Percentiles rank a stretch among this genome's conserved stretches.
Evolutionary conservation across 2,329 filamentous ascomycete genomes (phyloP).

Genomic region (Cryphonectria radicalis): DNA sequence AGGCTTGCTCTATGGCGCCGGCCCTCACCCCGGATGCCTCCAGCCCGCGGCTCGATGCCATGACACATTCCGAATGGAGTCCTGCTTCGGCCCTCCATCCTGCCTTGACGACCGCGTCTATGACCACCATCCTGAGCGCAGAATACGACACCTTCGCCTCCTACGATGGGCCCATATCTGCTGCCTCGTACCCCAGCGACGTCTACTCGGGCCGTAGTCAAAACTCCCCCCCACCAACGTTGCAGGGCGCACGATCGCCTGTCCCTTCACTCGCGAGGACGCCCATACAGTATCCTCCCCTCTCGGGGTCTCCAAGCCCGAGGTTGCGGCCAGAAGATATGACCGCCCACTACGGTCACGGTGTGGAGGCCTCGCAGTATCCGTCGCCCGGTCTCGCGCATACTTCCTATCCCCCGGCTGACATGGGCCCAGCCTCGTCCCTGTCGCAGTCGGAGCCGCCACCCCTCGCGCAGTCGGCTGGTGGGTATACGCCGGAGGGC

Average conservation of each 20-base stretch:
- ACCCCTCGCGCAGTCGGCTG: slow-evolving; percentile 34
- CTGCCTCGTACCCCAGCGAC: slow-evolving; percentile 44
- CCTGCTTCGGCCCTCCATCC: slow-evolving; percentile 46
- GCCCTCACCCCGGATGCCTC: slow-evolving; percentile 43
- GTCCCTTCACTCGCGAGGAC: slow-evolving; percentile 38
- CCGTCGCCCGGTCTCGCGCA: slow-evolving; percentile 46
- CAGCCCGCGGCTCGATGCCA: slow-evolving; percentile 45
- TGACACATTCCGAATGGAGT: slow-evolving; percentile 51
- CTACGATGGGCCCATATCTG: slow-evolving; percentile 48
- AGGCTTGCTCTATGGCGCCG: slow-evolving; percentile 43
- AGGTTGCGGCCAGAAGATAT: slow-evolving; percentile 46
- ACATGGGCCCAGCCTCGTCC: slow-evolving; percentile 30
- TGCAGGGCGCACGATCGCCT: slow-evolving; percentile 37
- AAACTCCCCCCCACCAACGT: slow-evolving; percentile 31
- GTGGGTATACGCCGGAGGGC: slow-evolving; percentile 45
- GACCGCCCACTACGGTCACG: slow-evolving; percentile 41
- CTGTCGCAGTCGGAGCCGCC: slow-evolving; percentile 16
- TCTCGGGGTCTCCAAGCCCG: slow-evolving; percentile 35
- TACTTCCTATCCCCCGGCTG: slow-evolving; percentile 38
- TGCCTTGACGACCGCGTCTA: slow-evolving; percentile 45
- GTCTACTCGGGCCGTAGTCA: slow-evolving; percentile 44
- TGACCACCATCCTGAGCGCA: slow-evolving; percentile 51
- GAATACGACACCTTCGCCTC: slow-evolving; percentile 57
- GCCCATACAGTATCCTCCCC: slow-evolving; percentile 38
- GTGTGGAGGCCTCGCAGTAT: slow-evolving; percentile 45